Evolutionary conservation across 2,329 filamentous ascomycete genomes (phyloP).

Genomic region (Aspergillus jensenii): DNA sequence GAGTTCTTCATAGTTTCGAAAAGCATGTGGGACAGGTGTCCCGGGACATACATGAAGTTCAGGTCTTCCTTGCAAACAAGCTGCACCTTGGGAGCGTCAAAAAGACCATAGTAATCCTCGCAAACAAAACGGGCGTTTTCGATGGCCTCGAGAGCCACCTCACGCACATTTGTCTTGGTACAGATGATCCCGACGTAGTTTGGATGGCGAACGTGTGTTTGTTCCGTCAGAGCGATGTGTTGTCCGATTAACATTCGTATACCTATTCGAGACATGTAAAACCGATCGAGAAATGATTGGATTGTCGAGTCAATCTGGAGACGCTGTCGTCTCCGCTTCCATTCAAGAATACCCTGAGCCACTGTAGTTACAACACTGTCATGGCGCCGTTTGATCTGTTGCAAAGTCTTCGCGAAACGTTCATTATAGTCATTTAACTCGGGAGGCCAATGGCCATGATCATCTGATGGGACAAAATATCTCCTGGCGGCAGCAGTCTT

Average conservation of each 20-base stretch:
- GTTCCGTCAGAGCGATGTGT: slow-evolving; percentile 94
- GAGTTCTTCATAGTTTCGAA: slow-evolving; percentile 99
- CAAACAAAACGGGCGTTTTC: slow-evolving; percentile 99
- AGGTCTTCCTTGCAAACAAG: slow-evolving; percentile 92
- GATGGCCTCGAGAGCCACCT: slow-evolving; percentile 94
- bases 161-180: slow-evolving; percentile 94
- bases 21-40: slow-evolving; percentile 98
- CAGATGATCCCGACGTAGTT: slow-evolving; percentile 98
- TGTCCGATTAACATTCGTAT: slow-evolving; percentile 99
- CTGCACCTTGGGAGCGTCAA: slow-evolving; percentile 94
- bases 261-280: slow-evolving; percentile 99
- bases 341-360: slow-evolving; percentile 95
- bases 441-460: slow-evolving; percentile 84
- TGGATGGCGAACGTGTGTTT: slow-evolving; percentile 83
- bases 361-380: slow-evolving; percentile 98
- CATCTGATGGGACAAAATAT: slow-evolving; percentile 92
- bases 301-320: slow-evolving; percentile 99
- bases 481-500: slow-evolving; percentile 57
- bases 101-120: slow-evolving; percentile 96
- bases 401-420: slow-evolving; percentile 81
- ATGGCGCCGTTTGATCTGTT: slow-evolving; percentile 93
- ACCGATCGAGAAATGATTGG: slow-evolving; percentile 94
- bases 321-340: slow-evolving; percentile 91
- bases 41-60: slow-evolving; percentile 99
- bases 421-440: slow-evolving; percentile 94